Conservation (phyloP, 2,329 filamentous ascomycete species). For the Clarireedia homoeocarpa region DNA sequence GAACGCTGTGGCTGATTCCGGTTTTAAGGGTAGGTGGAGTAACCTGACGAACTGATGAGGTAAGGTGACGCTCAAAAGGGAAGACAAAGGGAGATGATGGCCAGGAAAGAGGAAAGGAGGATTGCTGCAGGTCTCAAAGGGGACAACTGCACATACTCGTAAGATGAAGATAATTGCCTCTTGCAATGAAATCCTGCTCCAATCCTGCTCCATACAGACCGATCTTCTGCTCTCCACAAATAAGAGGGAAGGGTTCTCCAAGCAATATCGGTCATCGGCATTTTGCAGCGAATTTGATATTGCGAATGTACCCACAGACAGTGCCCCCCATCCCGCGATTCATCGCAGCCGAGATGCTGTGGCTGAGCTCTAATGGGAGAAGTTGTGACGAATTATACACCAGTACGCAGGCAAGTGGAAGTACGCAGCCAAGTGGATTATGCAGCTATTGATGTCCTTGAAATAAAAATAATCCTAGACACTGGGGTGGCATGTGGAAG, state of each 20-base stretch:
- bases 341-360: neutral
- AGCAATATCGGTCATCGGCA: neutral
- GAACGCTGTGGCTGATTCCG: conserved; percentile 7
- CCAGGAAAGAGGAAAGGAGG: neutral
- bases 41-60: neutral
- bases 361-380: neutral
- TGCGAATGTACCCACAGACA: neutral
- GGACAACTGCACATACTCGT: too few species aligned
- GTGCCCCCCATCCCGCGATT: neutral
- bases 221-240: neutral
- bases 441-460: neutral
- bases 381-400: neutral
- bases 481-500: too few species aligned
- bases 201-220: neutral
- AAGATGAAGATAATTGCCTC: too few species aligned
- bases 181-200: neutral
- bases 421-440: too few species aligned
- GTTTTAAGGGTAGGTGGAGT: neutral
- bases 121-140: too few species aligned
- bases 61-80: neutral
- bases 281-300: too few species aligned
- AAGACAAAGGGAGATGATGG: too few species aligned
- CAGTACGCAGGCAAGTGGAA: neutral
- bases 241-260: neutral
- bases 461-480: neutral